Evolutionary conservation across 2,329 filamentous ascomycete species (phyloP), one percentile per base, ranked within the genome.

Genomic region (Fusarium protoensiforme): DNA sequence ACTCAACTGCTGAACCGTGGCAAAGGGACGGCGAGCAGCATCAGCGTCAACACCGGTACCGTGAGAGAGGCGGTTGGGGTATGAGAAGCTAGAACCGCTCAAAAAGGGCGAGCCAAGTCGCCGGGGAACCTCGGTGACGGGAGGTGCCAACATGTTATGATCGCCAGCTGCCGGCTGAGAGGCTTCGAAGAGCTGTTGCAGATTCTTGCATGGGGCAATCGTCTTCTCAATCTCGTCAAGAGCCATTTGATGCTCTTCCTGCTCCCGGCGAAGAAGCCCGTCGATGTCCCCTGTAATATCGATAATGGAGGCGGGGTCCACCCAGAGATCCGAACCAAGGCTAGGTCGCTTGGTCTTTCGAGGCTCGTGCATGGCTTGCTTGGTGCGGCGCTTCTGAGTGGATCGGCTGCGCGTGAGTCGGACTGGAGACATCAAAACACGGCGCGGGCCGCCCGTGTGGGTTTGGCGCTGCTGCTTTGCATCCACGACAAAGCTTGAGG

Each of bases 71-170:
- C 90, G 86, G 66, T 88, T 89, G n/a, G 90, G 90, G 70, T 91
- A 90, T 53, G 90, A 91, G 75, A 89, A 86, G 79, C 87, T 90
- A 14, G 86, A 84, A 64, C 80, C 83, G 11, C 84, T 78, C 36
- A 84, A 84, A 9, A 92, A 92, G 0, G 90, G 90, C 7, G 90
- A 92, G 33, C 90, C 88, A 5, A 92, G 84, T 8, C 89, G 85
- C 16, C 85, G 83, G 43, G 85, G 86, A 2, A 81, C 82, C 41
- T 73, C 71, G 3, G 79, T 79, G 1, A 79, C 77, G 8, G 84
- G 81, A 74, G 78, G 72, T 36, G 80, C 73, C 31, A 80, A 58
- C 14, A 67, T 61, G 9, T 71, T 43, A 18, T 66, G 67, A 33
- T 65, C 64, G 41, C 51, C 35, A 72, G 71, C 53, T 62, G 71